These are phyloP conservation scores for Exophiala lecanii-corni DNA, from an alignment of 2,329 filamentous ascomycete species.

Conservation along the genomic window DNA sequence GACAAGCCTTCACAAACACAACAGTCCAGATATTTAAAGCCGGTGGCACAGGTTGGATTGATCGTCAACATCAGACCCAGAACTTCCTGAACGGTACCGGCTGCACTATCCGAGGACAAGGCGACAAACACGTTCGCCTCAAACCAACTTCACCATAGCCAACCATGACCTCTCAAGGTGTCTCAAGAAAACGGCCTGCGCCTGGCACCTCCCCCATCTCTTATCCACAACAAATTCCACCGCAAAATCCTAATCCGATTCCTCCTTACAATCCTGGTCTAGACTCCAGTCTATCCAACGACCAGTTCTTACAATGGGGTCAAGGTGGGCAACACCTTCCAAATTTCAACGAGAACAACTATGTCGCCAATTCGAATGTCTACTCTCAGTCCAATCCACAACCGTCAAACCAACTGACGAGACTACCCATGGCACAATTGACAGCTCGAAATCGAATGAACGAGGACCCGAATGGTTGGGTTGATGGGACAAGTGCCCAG, in stretches of 20 bases:
- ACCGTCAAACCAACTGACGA: conserved; percentile 40
- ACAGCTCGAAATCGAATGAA: conserved; percentile 12
- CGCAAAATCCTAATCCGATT: conserved; percentile 25
- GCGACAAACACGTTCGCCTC: too few relatives aligned
- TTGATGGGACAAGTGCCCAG: conserved; percentile 35
- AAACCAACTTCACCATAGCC: too few relatives aligned
- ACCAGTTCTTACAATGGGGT: conserved; percentile 54
- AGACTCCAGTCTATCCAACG: conserved; percentile 40
- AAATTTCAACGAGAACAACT: conserved; percentile 49
- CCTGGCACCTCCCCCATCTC: conserved; percentile 64
- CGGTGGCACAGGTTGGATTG: too few relatives aligned
- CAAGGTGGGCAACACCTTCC: conserved; percentile 37
- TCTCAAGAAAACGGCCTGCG: conserved; percentile 66
- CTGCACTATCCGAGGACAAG: too few relatives aligned
- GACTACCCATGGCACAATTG: conserved; percentile 36
- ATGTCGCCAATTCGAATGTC: conserved; percentile 46
- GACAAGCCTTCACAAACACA: too few relatives aligned
- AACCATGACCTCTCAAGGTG: conserved; percentile 36
- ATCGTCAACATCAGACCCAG: too few relatives aligned
- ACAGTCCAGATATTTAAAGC: too few relatives aligned
- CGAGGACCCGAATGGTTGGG: conserved; percentile 28
- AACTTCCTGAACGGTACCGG: too few relatives aligned
- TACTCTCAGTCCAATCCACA: conserved; percentile 28
- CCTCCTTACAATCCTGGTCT: conserved; percentile 40
- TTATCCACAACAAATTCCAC: conserved; percentile 51